Percentiles rank a stretch among this genome's conserved stretches.
Conservation (phyloP, 129 eudicot genomes). For the Rutidosis leptorrhynchoides region DNA sequence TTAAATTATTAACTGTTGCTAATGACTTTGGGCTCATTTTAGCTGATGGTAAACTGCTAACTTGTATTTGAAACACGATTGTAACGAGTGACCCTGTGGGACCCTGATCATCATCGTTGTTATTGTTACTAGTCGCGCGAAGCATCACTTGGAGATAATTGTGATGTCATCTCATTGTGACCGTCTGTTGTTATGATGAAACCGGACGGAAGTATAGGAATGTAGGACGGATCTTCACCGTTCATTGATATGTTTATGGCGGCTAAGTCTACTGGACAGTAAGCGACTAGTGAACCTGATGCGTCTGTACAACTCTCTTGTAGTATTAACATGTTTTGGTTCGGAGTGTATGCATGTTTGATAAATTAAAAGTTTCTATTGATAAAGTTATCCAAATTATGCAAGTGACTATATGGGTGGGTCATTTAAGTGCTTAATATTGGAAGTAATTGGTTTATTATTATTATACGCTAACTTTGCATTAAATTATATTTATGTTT, state of each 20-base stretch:
- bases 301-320: conserved; percentile 81
- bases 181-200: conserved; percentile 65
- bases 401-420: neutral
- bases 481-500: no score
- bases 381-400: no score
- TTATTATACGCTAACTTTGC: no score
- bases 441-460: no score
- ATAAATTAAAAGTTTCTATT: neutral
- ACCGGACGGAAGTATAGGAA: conserved; percentile 72
- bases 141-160: conserved; percentile 27
- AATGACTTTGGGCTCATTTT: conserved; percentile 66
- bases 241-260: conserved; percentile 59
- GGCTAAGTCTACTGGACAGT: conserved; percentile 62
- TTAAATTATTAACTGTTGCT: conserved; percentile 57
- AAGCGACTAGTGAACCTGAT: conserved; percentile 55
- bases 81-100: conserved; percentile 58
- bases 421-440: neutral
- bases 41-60: conserved; percentile 53
- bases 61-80: conserved; percentile 63
- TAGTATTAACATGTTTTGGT: conserved; percentile 70
- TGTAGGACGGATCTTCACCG: conserved; percentile 68
- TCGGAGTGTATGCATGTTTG: conserved; percentile 49
- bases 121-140: conserved; percentile 45
- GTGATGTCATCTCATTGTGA: conserved; percentile 21
- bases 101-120: neutral